Evolutionary conservation across 176 grass and related monocot species (phyloP).

Genomic region (Bromus sterilis): DNA sequence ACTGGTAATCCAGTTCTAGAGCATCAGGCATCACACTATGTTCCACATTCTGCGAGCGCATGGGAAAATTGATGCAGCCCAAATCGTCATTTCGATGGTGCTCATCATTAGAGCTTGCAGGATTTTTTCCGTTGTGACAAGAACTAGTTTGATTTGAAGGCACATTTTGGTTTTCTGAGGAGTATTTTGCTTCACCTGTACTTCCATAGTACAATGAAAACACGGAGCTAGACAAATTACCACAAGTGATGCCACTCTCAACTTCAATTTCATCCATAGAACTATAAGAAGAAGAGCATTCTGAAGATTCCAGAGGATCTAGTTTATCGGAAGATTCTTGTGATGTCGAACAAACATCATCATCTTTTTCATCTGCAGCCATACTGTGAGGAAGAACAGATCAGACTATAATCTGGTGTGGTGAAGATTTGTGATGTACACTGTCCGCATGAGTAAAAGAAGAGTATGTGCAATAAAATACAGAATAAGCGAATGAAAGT

Average conservation of each 20-base stretch:
- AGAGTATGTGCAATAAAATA: background rate
- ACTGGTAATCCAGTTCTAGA: conserved; percentile 30
- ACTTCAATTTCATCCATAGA: conserved; percentile 58
- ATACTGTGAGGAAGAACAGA: conserved; percentile 24
- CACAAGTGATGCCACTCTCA: conserved; percentile 20
- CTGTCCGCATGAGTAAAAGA: background rate
- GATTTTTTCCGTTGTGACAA: conserved; percentile 17
- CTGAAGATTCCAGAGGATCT: conserved; percentile 52
- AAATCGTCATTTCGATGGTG: conserved; percentile 22
- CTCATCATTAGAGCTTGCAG: conserved; percentile 17
- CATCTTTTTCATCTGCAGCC: conserved; percentile 36
- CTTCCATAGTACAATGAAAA: conserved; percentile 17
- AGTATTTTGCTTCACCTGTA: conserved; percentile 21
- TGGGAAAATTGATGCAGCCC: conserved; percentile 11
- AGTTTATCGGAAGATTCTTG: conserved; percentile 56
- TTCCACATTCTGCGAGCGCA: conserved; percentile 20
- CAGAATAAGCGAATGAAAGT: background rate
- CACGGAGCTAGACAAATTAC: conserved; percentile 28
- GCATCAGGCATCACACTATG: conserved; percentile 18
- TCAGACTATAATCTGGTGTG: background rate
- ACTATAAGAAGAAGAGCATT: conserved; percentile 61
- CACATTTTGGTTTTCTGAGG: conserved; percentile 30
- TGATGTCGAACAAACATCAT: conserved; percentile 50
- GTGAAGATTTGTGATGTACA: background rate
- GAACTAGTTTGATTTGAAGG: conserved; percentile 33